Evolutionary conservation across 768 basidiomycete species (phyloP).

Genomic region (Daedaleopsis nitida): DNA sequence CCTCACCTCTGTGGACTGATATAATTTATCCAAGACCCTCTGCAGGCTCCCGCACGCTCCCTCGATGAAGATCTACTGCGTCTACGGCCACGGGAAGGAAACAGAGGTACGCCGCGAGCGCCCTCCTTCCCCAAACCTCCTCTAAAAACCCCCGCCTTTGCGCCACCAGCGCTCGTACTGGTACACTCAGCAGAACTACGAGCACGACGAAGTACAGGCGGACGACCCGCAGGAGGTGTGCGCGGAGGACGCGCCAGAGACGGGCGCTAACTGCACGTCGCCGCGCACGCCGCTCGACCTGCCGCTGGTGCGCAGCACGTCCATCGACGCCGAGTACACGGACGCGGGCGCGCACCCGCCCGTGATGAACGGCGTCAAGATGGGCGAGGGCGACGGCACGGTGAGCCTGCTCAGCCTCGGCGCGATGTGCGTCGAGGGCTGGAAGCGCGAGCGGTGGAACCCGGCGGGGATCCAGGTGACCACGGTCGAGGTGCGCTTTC

Average conservation of each 20-base stretch:
- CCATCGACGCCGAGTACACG: constrained; percentile 87
- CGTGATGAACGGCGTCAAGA: constrained; percentile 83
- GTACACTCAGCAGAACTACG: constrained; percentile 75
- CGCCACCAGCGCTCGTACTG: constrained; percentile 76
- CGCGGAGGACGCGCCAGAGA: constrained; percentile 1
- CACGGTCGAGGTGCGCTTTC: constrained; percentile 74
- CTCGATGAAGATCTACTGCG: constrained; percentile 88
- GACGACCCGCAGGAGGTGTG: constrained; percentile 50
- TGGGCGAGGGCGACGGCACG: constrained; percentile 96
- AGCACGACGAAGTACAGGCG: constrained; percentile 57
- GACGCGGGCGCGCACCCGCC: constrained; percentile 61
- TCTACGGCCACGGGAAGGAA: constrained; percentile 95
- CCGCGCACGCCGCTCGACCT: constrained; percentile 51
- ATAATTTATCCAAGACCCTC: not conserved
- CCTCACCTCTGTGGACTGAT: not conserved
- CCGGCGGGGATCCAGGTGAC: constrained; percentile 85
- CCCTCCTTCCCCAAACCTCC: not conserved
- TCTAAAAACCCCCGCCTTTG: constrained; percentile 9
- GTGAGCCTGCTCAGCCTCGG: constrained; percentile 84
- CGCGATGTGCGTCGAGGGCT: constrained; percentile 96
- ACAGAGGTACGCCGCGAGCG: constrained; percentile 67
- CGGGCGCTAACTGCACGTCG: constrained; percentile 46
- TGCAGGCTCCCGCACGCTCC: constrained; percentile 84
- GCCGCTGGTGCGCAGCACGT: constrained; percentile 59
- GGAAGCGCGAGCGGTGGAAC: constrained; percentile 90